Percentiles rank a stretch among this genome's conserved stretches.
These are phyloP conservation scores for Russula sp. DNA, from an alignment of 768 basidiomycete genomes.

Conservation along the genomic window DNA sequence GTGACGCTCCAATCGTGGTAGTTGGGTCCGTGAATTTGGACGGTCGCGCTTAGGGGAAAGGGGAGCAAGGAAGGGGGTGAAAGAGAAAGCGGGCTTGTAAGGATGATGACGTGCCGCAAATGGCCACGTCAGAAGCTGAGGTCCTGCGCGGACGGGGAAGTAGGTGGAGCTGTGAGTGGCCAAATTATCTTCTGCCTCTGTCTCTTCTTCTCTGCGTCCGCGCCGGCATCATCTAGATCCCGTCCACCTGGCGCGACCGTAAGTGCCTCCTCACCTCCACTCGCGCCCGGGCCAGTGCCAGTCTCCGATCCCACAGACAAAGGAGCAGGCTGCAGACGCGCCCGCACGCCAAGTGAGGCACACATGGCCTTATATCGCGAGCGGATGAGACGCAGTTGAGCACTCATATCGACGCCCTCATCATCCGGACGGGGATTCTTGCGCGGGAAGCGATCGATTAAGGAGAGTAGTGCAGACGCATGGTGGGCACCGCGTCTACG, in stretches of 20 bases:
- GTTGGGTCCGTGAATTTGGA: constrained; percentile 7
- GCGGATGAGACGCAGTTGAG: constrained; percentile 78
- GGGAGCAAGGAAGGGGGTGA: not conserved
- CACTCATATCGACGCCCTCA: constrained; percentile 64
- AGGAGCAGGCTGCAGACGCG: constrained; percentile 39
- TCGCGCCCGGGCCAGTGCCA: constrained; percentile 5
- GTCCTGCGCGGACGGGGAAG: constrained; percentile 22
- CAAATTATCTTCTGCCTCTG: constrained; percentile 20
- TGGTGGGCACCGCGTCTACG: constrained; percentile 59
- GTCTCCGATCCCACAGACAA: constrained; percentile 13
- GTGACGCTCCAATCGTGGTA: constrained; percentile 21
- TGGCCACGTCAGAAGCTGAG: constrained; percentile 29
- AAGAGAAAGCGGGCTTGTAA: not conserved
- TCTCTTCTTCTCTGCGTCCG: constrained; percentile 15
- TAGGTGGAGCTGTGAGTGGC: constrained; percentile 13
- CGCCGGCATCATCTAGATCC: not conserved
- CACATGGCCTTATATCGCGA: constrained; percentile 87
- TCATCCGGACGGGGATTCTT: constrained; percentile 60
- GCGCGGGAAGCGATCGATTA: constrained; percentile 73
- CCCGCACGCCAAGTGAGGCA: constrained; percentile 68
- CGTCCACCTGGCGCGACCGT: not conserved
- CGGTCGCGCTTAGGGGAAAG: not conserved
- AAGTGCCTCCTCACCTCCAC: constrained; percentile 13
- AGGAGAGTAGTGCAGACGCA: constrained; percentile 63
- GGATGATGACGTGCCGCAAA: constrained; percentile 21